A percentile compares a stretch with the other conserved stretches of the same genome.
Conservation (phyloP, 2,329 filamentous ascomycete genomes). For the Escovopsis sp. region DNA sequence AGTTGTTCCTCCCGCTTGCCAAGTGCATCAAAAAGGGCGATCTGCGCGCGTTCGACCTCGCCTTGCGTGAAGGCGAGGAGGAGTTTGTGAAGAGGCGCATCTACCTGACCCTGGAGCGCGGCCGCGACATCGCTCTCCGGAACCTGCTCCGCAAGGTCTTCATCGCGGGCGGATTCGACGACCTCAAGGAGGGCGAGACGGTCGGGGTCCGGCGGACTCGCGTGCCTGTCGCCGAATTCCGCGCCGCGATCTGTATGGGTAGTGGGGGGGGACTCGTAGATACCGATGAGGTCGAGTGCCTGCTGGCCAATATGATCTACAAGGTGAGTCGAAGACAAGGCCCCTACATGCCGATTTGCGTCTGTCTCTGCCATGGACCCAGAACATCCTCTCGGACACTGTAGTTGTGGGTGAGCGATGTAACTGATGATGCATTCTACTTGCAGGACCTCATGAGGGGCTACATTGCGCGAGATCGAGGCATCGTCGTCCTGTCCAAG, state of each 20-base stretch:
- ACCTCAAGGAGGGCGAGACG: conserved; percentile 51
- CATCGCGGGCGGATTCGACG: conserved; percentile 66
- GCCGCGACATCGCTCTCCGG: conserved; percentile 78
- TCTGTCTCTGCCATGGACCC: no score
- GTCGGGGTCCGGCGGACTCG: conserved; percentile 55
- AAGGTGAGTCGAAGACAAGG: conserved; percentile 47
- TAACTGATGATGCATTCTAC: no score
- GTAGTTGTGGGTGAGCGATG: no score
- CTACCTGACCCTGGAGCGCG: conserved; percentile 84
- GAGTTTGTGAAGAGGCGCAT: conserved; percentile 87
- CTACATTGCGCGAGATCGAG: conserved; percentile 83
- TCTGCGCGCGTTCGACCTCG: conserved; percentile 68
- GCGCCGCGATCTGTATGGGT: conserved; percentile 64
- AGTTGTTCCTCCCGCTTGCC: conserved; percentile 63
- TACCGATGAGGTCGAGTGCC: conserved; percentile 85
- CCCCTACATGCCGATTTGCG: no score
- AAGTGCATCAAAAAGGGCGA: conserved; percentile 70
- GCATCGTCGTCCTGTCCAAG: conserved; percentile 86
- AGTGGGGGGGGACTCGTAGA: conserved; percentile 54
- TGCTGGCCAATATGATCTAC: conserved; percentile 94
- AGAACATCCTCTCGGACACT: no score
- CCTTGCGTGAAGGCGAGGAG: conserved; percentile 68
- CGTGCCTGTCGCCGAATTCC: conserved; percentile 71
- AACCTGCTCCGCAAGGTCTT: conserved; percentile 91
- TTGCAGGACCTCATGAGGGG: conserved; percentile 83